phyloP scores from a whole-genome alignment of 2,329 filamentous ascomycete genomes.

The Xylariaceae sp. region DNA sequence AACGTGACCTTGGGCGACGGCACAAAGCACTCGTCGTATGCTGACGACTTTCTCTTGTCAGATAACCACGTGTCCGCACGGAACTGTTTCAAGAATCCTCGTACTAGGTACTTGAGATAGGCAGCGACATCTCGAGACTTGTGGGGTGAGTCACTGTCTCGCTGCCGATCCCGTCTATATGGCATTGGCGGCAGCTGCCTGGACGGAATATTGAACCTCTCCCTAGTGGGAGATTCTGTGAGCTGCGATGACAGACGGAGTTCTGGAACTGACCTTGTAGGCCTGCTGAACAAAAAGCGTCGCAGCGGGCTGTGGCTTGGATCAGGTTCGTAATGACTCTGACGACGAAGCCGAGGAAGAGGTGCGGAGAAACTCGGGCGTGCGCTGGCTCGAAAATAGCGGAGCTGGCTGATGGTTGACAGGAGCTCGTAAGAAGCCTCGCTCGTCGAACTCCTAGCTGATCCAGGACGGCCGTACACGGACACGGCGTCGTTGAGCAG shows the following conservation, averaged over 20 bases:
- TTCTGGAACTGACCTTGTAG: neutral
- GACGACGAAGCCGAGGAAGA: neutral
- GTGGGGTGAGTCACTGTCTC: neutral
- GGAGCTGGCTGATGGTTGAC: neutral
- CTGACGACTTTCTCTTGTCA: neutral
- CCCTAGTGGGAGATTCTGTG: neutral
- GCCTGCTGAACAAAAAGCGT: neutral
- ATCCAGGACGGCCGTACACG: neutral
- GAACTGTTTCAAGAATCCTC: conserved; percentile 9
- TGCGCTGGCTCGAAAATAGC: neutral
- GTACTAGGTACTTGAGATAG: conserved; percentile 19
- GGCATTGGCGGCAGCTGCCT: neutral
- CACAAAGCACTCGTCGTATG: conserved; percentile 21
- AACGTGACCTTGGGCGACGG: conserved; percentile 28
- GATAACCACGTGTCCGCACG: neutral
- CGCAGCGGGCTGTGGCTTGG: neutral
- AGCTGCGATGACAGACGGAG: conserved; percentile 1
- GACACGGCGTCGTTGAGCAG: too few relatives aligned
- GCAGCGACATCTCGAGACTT: conserved; percentile 1
- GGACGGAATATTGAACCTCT: neutral
- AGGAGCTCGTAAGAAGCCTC: neutral
- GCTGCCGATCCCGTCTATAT: neutral
- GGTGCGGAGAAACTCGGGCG: neutral
- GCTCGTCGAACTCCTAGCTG: neutral
- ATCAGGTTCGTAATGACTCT: neutral